Conservation (phyloP, 768 basidiomycete species). For the Tulasnella sp. region DNA sequence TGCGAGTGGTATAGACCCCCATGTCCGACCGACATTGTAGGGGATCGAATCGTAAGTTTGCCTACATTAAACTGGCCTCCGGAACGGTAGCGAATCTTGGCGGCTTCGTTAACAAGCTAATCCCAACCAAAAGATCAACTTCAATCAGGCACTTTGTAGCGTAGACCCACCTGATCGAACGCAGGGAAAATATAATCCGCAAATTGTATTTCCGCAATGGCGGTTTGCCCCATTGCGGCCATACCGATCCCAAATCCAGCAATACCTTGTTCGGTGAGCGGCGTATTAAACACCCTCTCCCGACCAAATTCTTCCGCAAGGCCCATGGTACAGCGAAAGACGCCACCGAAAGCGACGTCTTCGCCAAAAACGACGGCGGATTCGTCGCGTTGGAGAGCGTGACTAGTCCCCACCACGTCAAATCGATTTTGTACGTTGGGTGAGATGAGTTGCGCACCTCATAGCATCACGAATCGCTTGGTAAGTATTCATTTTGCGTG, state of each 20-base stretch:
- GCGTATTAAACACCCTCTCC: constrained; percentile 92
- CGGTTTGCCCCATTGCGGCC: constrained; percentile 86
- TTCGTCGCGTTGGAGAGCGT: constrained; percentile 73
- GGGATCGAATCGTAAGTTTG: constrained; percentile 24
- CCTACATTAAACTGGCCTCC: constrained; percentile 72
- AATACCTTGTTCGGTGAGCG: constrained; percentile 85
- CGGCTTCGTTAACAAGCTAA: constrained; percentile 88
- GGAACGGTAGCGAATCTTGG: constrained; percentile 83
- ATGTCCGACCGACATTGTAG: constrained; percentile 75
- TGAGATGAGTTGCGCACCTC: constrained; percentile 35
- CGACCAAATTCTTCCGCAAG: constrained; percentile 90
- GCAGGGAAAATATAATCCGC: constrained; percentile 88
- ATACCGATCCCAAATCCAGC: constrained; percentile 89
- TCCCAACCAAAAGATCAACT: neutral
- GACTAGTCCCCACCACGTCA: constrained; percentile 32
- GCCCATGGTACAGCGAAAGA: constrained; percentile 90
- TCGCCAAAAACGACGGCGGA: constrained; percentile 76
- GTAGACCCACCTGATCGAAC: constrained; percentile 67
- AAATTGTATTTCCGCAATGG: constrained; percentile 84
- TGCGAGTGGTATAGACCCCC: constrained; percentile 92
- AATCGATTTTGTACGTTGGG: neutral
- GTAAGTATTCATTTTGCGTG: constrained; percentile 90
- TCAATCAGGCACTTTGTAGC: neutral
- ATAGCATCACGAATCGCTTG: constrained; percentile 87
- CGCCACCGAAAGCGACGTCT: constrained; percentile 87